These are phyloP conservation scores for Rhizopogon rudus DNA, from an alignment of 768 basidiomycete genomes.

Conservation along the genomic window DNA sequence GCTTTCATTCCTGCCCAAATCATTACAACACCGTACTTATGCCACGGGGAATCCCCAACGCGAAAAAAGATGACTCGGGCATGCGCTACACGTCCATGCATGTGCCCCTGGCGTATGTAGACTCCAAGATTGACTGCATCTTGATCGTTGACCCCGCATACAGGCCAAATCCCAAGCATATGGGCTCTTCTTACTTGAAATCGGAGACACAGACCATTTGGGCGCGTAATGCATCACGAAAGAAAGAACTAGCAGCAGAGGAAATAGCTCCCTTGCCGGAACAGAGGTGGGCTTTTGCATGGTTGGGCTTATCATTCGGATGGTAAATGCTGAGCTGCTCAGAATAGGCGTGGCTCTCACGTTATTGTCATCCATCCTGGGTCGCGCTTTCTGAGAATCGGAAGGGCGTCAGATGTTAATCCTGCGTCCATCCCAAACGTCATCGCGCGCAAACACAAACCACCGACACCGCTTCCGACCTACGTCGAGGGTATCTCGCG, in stretches of 20 bases:
- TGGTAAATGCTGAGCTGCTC: constrained; percentile 24
- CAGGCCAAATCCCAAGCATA: constrained; percentile 79
- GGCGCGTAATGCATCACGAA: constrained; percentile 59
- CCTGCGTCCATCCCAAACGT: constrained; percentile 67
- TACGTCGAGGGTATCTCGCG: constrained; percentile 51
- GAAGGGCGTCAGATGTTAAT: constrained; percentile 71
- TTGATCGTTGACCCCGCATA: constrained; percentile 6
- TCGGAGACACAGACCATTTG: constrained; percentile 70
- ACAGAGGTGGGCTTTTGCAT: constrained; percentile 35
- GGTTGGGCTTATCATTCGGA: constrained; percentile 6
- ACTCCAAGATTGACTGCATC: not conserved
- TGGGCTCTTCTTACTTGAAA: constrained; percentile 74
- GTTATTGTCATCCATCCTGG: constrained; percentile 79
- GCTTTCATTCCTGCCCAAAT: not conserved
- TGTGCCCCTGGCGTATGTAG: constrained; percentile 67
- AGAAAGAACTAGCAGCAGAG: constrained; percentile 39
- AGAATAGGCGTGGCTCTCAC: constrained; percentile 66
- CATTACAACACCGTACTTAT: constrained; percentile 28
- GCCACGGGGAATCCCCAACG: constrained; percentile 82
- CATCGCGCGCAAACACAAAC: constrained; percentile 60
- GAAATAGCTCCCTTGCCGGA: constrained; percentile 37
- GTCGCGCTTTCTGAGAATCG: constrained; percentile 67
- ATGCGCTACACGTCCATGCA: constrained; percentile 78
- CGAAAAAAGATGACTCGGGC: constrained; percentile 75
- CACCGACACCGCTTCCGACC: constrained; percentile 35